These are phyloP conservation scores for Fonsecaea monophora DNA, from an alignment of 2,329 filamentous ascomycete species.

Conservation along the genomic window DNA sequence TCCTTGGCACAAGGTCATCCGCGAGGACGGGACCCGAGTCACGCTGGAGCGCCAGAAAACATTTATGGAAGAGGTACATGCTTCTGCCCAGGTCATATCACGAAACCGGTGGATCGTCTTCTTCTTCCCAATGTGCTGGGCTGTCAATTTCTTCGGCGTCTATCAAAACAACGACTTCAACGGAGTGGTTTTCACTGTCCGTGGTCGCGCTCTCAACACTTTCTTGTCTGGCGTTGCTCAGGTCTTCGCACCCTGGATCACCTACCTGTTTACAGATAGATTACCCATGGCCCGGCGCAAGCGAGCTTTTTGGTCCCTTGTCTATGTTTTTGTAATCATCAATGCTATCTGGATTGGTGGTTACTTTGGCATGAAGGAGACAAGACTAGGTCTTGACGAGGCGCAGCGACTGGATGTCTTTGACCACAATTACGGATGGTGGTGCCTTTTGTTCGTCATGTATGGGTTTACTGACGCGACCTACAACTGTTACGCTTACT, in stretches of 20 bases:
- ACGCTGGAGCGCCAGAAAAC: slow-evolving; percentile 24
- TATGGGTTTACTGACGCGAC: slow-evolving; percentile 20
- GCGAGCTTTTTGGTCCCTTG: slow-evolving; percentile 37
- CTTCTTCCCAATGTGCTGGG: slow-evolving; percentile 39
- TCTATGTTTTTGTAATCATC: slow-evolving; percentile 34
- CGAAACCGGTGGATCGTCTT: slow-evolving; percentile 38
- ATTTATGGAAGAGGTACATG: slow-evolving; percentile 37
- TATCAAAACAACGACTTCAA: slow-evolving; percentile 42
- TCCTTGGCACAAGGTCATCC: slow-evolving; percentile 70
- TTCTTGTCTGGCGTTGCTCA: slow-evolving; percentile 39
- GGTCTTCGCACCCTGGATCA: slow-evolving; percentile 36
- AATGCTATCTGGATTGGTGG: slow-evolving; percentile 40
- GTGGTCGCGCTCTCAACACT: slow-evolving; percentile 39
- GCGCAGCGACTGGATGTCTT: slow-evolving; percentile 15
- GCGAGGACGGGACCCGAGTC: slow-evolving; percentile 68
- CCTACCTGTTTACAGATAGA: slow-evolving; percentile 38
- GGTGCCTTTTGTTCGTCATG: slow-evolving; percentile 22
- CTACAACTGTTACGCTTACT: slow-evolving; percentile 13
- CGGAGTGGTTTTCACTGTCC: slow-evolving; percentile 38
- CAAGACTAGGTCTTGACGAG: slow-evolving; percentile 9
- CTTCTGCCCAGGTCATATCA: slow-evolving; percentile 33
- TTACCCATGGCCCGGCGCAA: slow-evolving; percentile 34
- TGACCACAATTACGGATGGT: slow-evolving; percentile 4
- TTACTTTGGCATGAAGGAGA: slow-evolving; percentile 22
- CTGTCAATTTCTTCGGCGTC: slow-evolving; percentile 39